phyloP scores from a whole-genome alignment of 768 basidiomycete genomes.

The Hypsizygus marmoreus region DNA sequence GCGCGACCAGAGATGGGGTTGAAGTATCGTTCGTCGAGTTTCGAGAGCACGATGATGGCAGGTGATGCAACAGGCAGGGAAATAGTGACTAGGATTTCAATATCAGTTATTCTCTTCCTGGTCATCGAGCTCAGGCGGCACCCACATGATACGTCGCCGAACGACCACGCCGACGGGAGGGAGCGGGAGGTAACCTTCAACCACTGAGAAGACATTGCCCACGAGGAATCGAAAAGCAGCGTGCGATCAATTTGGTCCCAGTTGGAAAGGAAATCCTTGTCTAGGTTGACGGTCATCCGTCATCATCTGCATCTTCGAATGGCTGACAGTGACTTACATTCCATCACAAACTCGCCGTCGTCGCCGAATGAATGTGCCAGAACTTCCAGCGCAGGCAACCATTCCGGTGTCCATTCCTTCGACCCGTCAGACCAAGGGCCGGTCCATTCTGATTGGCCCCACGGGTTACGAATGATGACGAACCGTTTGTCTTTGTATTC shows the following conservation, averaged over 20 bases:
- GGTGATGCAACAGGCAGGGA: slow-evolving; percentile 26
- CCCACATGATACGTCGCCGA: slow-evolving; percentile 44
- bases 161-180: slow-evolving; percentile 35
- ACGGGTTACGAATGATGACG: slow-evolving; percentile 54
- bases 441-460: slow-evolving; percentile 52
- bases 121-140: not conserved
- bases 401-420: slow-evolving; percentile 58
- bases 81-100: slow-evolving; percentile 33
- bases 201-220: slow-evolving; percentile 45
- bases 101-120: not conserved
- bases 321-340: slow-evolving; percentile 35
- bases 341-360: slow-evolving; percentile 60
- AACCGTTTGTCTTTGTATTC: slow-evolving; percentile 53
- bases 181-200: slow-evolving; percentile 31
- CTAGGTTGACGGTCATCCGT: slow-evolving; percentile 14
- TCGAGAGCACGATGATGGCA: slow-evolving; percentile 40
- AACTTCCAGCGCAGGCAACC: slow-evolving; percentile 42
- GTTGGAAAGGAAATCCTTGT: slow-evolving; percentile 37
- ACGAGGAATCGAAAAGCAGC: slow-evolving; percentile 38
- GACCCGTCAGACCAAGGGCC: slow-evolving; percentile 58
- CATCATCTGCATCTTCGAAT: not conserved
- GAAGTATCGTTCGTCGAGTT: slow-evolving; percentile 38
- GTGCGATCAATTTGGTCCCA: slow-evolving; percentile 42
- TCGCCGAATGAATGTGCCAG: slow-evolving; percentile 51
- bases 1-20: slow-evolving; percentile 24